Evolutionary conservation across 208 protist genomes (phyloP).

Genomic region (Leishmania braziliensis): DNA sequence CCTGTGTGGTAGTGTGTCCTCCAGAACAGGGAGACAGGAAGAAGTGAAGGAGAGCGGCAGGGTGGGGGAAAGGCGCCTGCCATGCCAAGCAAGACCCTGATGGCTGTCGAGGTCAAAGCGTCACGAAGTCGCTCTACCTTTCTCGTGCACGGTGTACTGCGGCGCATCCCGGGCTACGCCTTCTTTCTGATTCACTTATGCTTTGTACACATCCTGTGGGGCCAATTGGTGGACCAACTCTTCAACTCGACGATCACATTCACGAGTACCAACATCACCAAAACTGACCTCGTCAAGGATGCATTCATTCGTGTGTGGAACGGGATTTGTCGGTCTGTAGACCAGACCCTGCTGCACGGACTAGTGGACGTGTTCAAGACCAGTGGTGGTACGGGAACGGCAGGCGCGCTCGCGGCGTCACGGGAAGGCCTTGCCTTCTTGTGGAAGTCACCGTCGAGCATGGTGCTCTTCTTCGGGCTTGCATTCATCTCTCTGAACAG

Average conservation of each 20-base stretch:
- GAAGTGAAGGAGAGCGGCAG: neutral
- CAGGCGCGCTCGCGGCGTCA: conserved; percentile 8
- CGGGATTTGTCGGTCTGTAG: conserved; percentile 22
- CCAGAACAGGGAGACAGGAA: neutral
- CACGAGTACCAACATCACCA: conserved; percentile 17
- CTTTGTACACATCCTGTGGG: conserved; percentile 39
- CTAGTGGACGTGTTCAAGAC: conserved; percentile 22
- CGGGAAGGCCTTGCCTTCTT: conserved; percentile 18
- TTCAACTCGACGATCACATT: conserved; percentile 25
- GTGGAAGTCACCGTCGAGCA: conserved; percentile 35
- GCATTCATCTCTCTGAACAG: conserved; percentile 29
- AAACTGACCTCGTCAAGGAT: neutral
- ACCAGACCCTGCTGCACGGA: conserved; percentile 26
- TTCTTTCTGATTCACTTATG: conserved; percentile 35
- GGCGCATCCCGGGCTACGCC: conserved; percentile 28
- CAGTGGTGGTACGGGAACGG: neutral
- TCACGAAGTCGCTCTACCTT: conserved; percentile 8
- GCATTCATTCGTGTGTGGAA: conserved; percentile 1
- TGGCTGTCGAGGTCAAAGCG: neutral
- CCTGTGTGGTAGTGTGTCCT: neutral
- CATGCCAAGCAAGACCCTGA: neutral
- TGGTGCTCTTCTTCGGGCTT: conserved; percentile 34
- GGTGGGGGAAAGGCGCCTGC: neutral
- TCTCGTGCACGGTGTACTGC: conserved; percentile 26
- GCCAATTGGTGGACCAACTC: conserved; percentile 27